Percentiles rank a stretch among this genome's conserved stretches.
Evolutionary conservation across 2,329 filamentous ascomycete genomes (phyloP).

Genomic region (Dothideomycetidae sp.): DNA sequence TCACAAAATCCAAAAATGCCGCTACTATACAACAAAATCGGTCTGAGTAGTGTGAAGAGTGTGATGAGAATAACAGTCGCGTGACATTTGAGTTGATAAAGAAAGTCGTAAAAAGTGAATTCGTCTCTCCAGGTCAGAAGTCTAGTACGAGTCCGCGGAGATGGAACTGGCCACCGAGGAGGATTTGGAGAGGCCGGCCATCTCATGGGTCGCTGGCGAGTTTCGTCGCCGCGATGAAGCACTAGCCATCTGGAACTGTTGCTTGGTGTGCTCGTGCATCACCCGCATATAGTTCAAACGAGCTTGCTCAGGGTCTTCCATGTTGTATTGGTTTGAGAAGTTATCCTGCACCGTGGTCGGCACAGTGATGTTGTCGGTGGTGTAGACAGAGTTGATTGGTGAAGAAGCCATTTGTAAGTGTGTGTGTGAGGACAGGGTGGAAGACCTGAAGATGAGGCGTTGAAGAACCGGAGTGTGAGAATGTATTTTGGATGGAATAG

Average conservation of each 20-base stretch:
- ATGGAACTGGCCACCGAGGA: conserved; percentile 7
- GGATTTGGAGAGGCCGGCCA: conserved; percentile 15
- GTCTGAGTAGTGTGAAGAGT: too few species aligned
- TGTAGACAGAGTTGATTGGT: conserved; percentile 23
- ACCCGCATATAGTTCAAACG: conserved; percentile 31
- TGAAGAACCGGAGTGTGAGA: background rate
- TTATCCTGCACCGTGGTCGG: conserved; percentile 29
- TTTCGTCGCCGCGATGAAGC: conserved; percentile 31
- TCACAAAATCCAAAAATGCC: too few species aligned
- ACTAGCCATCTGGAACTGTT: conserved; percentile 32
- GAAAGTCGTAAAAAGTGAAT: too few species aligned
- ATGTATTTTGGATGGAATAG: background rate
- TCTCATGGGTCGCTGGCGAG: conserved; percentile 13
- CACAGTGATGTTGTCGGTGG: conserved; percentile 27
- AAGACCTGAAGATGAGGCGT: background rate
- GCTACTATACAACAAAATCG: too few species aligned
- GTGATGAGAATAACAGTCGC: too few species aligned
- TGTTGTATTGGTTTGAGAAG: conserved; percentile 30
- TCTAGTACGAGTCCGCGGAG: conserved; percentile 1
- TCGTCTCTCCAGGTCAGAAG: too few species aligned
- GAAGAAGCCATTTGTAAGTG: conserved; percentile 15
- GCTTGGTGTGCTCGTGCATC: conserved; percentile 38
- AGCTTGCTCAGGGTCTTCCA: conserved; percentile 26
- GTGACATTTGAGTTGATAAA: too few species aligned
- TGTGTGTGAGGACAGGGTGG: background rate